Evolutionary conservation across 2,329 filamentous ascomycete genomes (phyloP).

Genomic region (Ophiostoma ips): DNA sequence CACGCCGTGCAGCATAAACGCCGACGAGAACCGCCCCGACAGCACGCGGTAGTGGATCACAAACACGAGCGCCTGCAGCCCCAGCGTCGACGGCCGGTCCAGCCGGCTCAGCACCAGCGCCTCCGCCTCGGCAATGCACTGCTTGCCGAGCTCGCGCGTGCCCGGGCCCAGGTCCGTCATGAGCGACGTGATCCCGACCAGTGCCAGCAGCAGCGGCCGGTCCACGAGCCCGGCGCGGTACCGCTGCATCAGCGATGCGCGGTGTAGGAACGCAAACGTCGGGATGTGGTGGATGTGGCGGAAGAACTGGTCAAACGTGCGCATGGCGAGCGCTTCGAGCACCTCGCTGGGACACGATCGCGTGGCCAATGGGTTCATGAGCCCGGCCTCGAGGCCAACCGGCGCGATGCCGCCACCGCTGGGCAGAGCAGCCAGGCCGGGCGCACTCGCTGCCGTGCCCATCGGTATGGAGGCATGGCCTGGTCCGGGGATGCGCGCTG

Average conservation of each 20-base stretch:
- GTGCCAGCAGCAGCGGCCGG: constrained; percentile 36
- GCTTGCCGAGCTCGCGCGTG: constrained; percentile 36
- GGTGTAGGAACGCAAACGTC: constrained; percentile 44
- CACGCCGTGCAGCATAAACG: constrained; percentile 33
- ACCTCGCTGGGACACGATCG: constrained; percentile 22
- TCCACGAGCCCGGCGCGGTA: constrained; percentile 44
- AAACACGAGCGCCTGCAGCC: constrained; percentile 34
- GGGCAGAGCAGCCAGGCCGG: neutral
- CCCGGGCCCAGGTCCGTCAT: constrained; percentile 40
- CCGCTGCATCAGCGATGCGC: constrained; percentile 44
- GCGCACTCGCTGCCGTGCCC: neutral
- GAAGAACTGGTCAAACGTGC: constrained; percentile 44
- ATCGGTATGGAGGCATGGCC: neutral
- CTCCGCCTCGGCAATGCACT: constrained; percentile 42
- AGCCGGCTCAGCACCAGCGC: constrained; percentile 37
- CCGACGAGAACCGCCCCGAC: constrained; percentile 29
- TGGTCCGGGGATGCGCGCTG: neutral
- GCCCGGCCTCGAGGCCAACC: constrained; percentile 2
- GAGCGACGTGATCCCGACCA: constrained; percentile 42
- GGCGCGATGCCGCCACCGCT: neutral
- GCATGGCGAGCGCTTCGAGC: constrained; percentile 34
- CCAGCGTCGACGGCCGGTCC: constrained; percentile 41
- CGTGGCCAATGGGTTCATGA: neutral
- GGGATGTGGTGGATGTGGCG: constrained; percentile 45
- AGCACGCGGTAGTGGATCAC: constrained; percentile 34